Evolutionary conservation across 1,139 yeast genomes (phyloP).

Genomic region (Keqinozyma sinolaborantium): DNA sequence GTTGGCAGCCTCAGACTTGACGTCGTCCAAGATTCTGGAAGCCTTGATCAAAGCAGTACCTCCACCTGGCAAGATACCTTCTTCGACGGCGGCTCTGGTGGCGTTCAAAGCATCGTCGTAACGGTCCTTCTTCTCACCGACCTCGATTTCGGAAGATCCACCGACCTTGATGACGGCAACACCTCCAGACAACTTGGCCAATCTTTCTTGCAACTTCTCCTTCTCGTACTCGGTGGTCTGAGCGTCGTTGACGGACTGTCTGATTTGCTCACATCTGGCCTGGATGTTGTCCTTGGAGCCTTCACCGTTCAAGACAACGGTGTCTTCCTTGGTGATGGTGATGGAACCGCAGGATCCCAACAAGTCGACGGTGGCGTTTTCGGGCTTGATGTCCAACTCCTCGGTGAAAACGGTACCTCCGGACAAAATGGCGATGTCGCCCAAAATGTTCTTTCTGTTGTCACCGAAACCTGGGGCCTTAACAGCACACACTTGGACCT

Average conservation of each 20-base stretch:
- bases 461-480: conserved; percentile 99
- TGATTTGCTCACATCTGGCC: conserved; percentile 95
- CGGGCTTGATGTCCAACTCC: conserved; percentile 96
- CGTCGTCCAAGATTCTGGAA: conserved; percentile 71
- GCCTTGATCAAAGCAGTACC: conserved; percentile 99
- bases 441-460: conserved; percentile 96
- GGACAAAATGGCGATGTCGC: conserved; percentile 94
- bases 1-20: conserved; percentile 69
- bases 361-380: conserved; percentile 87
- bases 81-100: conserved; percentile 99
- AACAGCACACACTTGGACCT: conserved; percentile 97
- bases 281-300: conserved; percentile 87
- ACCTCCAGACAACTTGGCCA: conserved; percentile 98
- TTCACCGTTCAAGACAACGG: conserved; percentile 93
- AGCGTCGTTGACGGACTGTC: conserved; percentile 69
- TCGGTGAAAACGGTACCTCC: conserved; percentile 99
- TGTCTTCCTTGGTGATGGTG: conserved; percentile 95
- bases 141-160: conserved; percentile 97
- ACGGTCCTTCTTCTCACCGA: conserved; percentile 99
- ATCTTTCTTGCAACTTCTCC: conserved; percentile 97
- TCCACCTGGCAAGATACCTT: conserved; percentile 99
- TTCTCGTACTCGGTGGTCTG: conserved; percentile 90
- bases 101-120: conserved; percentile 99
- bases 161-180: conserved; percentile 99
- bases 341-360: conserved; percentile 93